Base-by-base conservation (phyloP, 352 stramenopile genomes). In the Phytophthora capsici region DNA sequence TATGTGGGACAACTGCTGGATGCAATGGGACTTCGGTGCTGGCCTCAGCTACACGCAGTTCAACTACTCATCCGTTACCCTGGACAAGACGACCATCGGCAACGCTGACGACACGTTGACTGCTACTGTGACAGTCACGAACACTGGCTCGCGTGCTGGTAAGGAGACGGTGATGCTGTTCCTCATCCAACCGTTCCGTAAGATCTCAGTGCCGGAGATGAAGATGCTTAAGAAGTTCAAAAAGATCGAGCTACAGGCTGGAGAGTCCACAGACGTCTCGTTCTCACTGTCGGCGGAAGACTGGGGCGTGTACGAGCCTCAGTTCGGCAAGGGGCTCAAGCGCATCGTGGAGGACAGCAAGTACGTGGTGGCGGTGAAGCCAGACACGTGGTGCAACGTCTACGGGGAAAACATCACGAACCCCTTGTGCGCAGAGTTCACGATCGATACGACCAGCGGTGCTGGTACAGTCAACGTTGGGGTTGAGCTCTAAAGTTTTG, bases 121-220 rank as follows among this genome's bases (percentile, higher is more conserved):
- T 2, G 80, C 84, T 16, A 82, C 56, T 1, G 71, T 93, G 17
- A 86, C 71, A 0, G 87, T 97, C 34, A 87, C 66, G 4, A 96
- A 96, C 73, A 73, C 65, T 0, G 88, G 88, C 0, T 46, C 48
- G 8, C 41, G 60, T 7, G 63, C 67, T 1, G 86, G 85, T 14
- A 90, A 95, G 54, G 84, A 96, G 57, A 86, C 71, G 0, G 77
- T 94, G n/a, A 79, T 96, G 57, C 51, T 96, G 36, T 90, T 97
- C 43, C 63, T 95, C 40, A 86, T 77, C 13, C 84, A 90, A 54
- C 79, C 82, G 37, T 84, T 78, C 50, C 84, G 82, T 26, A 46
- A 60, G 22, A 80, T 85, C 40, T 80, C 88, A 2, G 77, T 93
- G 43, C 85, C 86, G 7, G 85, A 94, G 44, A 75, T 90, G 46